These are phyloP conservation scores for Actinomucor elegans DNA, from an alignment of 371 early-diverging fungal species.

Conservation along the genomic window DNA sequence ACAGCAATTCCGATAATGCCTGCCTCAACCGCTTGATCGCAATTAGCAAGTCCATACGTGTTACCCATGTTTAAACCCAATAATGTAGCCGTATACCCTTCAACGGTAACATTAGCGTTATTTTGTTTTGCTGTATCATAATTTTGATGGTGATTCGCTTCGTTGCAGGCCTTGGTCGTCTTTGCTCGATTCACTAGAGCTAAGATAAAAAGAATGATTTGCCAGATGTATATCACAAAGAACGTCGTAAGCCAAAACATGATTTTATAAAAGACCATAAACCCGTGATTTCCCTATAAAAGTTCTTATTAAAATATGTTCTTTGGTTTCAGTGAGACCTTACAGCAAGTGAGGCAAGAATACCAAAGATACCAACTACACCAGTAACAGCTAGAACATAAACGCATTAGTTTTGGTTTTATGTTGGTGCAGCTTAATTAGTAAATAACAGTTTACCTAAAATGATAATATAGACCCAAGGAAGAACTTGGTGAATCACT, in stretches of 20 bases:
- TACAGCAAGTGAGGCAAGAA: slow-evolving; percentile 36
- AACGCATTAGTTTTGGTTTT: background rate
- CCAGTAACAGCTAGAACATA: slow-evolving; percentile 29
- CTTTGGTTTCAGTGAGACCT: background rate
- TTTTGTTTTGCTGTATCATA: background rate
- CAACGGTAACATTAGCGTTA: slow-evolving; percentile 10
- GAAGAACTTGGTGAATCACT: slow-evolving; percentile 26
- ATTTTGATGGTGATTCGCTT: slow-evolving; percentile 22
- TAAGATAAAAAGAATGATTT: slow-evolving; percentile 34
- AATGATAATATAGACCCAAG: slow-evolving; percentile 39
- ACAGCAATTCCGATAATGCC: slow-evolving; percentile 41
- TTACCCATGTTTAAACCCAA: slow-evolving; percentile 41
- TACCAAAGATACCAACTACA: slow-evolving; percentile 36
- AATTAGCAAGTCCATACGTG: slow-evolving; percentile 42
- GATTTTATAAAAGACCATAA: slow-evolving; percentile 37
- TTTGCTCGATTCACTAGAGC: slow-evolving; percentile 36
- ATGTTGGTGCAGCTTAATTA: background rate
- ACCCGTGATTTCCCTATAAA: slow-evolving; percentile 35
- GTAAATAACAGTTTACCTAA: slow-evolving; percentile 20
- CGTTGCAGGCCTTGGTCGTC: slow-evolving; percentile 28
- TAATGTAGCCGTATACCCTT: slow-evolving; percentile 29
- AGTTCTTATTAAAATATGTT: background rate
- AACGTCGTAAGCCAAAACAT: slow-evolving; percentile 39
- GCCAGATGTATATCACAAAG: slow-evolving; percentile 32
- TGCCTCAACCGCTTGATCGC: slow-evolving; percentile 44